These are phyloP conservation scores for Mucuna pruriens DNA, from an alignment of 306 rosid genomes.

Conservation along the genomic window DNA sequence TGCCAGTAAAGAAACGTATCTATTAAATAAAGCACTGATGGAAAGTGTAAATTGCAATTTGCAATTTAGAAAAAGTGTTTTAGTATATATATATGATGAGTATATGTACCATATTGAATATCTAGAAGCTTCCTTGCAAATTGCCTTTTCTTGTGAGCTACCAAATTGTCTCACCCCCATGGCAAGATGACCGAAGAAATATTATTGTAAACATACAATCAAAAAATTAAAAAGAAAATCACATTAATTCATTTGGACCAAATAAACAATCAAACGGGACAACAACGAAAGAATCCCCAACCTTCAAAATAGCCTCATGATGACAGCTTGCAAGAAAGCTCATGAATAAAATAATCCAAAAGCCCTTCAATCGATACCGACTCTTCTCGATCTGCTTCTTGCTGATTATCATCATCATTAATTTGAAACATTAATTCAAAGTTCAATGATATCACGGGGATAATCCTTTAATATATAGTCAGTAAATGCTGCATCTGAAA, in stretches of 20 bases:
- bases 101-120: too few species aligned
- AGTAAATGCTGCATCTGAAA: slow-evolving; percentile 78
- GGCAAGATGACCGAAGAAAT: slow-evolving; percentile 33
- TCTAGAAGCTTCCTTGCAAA: too few species aligned
- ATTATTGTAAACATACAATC: slow-evolving; percentile 6
- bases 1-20: background rate
- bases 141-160: too few species aligned
- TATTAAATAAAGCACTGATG: background rate
- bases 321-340: slow-evolving; percentile 82
- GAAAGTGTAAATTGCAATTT: slow-evolving; percentile 3
- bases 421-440: slow-evolving; percentile 86
- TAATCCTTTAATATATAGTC: slow-evolving; percentile 72
- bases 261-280: background rate
- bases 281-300: slow-evolving; percentile 33
- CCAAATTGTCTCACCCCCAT: slow-evolving; percentile 42
- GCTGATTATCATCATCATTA: slow-evolving; percentile 60
- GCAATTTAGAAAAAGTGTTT: slow-evolving; percentile 13
- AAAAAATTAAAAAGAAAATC: background rate
- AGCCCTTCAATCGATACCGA: slow-evolving; percentile 66
- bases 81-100: background rate
- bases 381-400: slow-evolving; percentile 66
- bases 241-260: background rate
- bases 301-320: slow-evolving; percentile 88
- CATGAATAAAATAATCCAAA: slow-evolving; percentile 76
- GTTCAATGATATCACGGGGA: slow-evolving; percentile 84